Percentiles rank a stretch among this genome's conserved stretches.
Evolutionary conservation across 2,329 filamentous ascomycete genomes (phyloP).

Genomic region (Trichoderma polysporum): DNA sequence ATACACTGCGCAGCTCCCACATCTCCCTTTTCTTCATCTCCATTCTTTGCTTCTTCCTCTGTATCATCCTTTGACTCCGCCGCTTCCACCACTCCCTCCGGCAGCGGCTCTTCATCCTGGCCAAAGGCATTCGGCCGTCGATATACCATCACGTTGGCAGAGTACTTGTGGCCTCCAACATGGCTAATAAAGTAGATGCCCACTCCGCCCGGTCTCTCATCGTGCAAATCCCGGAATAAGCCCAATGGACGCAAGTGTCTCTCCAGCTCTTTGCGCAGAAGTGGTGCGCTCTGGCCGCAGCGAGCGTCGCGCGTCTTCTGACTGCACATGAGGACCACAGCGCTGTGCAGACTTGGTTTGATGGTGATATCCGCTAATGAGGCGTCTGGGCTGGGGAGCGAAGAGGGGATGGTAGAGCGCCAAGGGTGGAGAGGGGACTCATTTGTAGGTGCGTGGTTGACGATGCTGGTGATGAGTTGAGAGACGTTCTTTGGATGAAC

Average conservation of each 20-base stretch:
- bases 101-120: conserved; percentile 43
- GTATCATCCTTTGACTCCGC: conserved; percentile 31
- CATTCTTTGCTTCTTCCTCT: background rate
- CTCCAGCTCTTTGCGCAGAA: conserved; percentile 86
- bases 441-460: conserved; percentile 73
- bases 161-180: conserved; percentile 95
- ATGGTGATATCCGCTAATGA: conserved; percentile 34
- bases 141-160: conserved; percentile 92
- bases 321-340: conserved; percentile 88
- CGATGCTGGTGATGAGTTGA: conserved; percentile 66
- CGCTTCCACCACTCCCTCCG: conserved; percentile 26
- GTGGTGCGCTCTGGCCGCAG: conserved; percentile 88
- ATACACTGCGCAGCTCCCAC: conserved; percentile 81
- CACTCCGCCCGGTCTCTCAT: conserved; percentile 86
- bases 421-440: conserved; percentile 57
- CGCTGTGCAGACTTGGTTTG: conserved; percentile 71
- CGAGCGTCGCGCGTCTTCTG: conserved; percentile 92
- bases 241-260: conserved; percentile 82
- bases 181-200: conserved; percentile 97
- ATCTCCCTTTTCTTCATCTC: conserved; percentile 25
- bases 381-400: conserved; percentile 32
- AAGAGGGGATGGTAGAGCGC: conserved; percentile 35
- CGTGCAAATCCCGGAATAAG: conserved; percentile 81
- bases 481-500: conserved; percentile 75
- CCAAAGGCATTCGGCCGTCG: conserved; percentile 62